These are phyloP conservation scores for Phyllosticta citrichinensis DNA, from an alignment of 2,329 filamentous ascomycete genomes.

Conservation along the genomic window DNA sequence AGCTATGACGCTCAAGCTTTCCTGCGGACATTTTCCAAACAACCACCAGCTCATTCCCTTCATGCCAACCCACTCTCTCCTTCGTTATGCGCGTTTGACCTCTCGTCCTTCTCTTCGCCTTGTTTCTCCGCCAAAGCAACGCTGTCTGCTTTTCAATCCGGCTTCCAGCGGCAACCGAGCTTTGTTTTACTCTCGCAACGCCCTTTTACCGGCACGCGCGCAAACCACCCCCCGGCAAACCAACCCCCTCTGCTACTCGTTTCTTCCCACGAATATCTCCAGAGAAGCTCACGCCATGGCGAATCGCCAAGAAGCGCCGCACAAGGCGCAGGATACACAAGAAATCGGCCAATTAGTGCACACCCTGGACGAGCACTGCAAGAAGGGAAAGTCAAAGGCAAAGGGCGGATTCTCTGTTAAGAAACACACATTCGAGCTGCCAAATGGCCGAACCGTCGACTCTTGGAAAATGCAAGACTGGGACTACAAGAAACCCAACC, in stretches of 20 bases:
- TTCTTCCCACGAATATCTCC: not conserved
- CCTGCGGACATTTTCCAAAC: not conserved
- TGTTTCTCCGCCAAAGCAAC: not conserved
- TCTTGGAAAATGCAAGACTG: conserved; percentile 93
- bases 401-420: conserved; percentile 61
- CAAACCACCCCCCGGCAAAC: not conserved
- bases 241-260: not conserved
- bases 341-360: conserved; percentile 57
- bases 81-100: not conserved
- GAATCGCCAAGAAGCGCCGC: conserved; percentile 46
- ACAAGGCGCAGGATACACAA: conserved; percentile 57
- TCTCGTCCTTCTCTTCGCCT: not conserved
- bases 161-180: not conserved
- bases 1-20: not conserved
- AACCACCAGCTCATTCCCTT: not conserved
- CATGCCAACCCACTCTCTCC: not conserved
- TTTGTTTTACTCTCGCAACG: not conserved
- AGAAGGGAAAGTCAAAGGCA: conserved; percentile 26
- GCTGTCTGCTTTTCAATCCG: not conserved
- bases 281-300: conserved; percentile 36
- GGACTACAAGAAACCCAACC: conserved; percentile 81
- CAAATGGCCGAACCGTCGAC: conserved; percentile 59
- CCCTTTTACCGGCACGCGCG: not conserved
- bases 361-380: conserved; percentile 50
- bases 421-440: conserved; percentile 67